Percentiles rank a stretch among this genome's conserved stretches.
Conservation (phyloP, 164 flowering plant species). For the Vitis vinifera region ASM3070453v1 NC_081820.1:18834501-18835000, state of each 20-base stretch:
- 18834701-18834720: neutral
- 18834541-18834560: neutral
- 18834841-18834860: neutral
- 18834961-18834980: constrained; percentile 7
- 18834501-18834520: neutral
- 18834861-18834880: neutral
- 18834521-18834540: neutral
- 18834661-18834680: neutral
- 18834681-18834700: neutral
- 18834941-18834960: neutral
- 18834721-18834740: neutral
- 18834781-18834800: neutral
- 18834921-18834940: constrained; percentile 6
- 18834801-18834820: constrained; percentile 6
- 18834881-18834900: constrained; percentile 10
- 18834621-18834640: constrained; percentile 14
- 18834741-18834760: constrained; percentile 1
- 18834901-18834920: neutral
- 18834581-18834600: neutral
- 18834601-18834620: constrained; percentile 18
- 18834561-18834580: neutral
- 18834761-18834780: neutral
- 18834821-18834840: neutral
- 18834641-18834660: constrained; percentile 1
- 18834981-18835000: constrained; percentile 19